Base-by-base conservation (phyloP, 2,329 filamentous ascomycete genomes). In the Calonectria ilicicola region DNA sequence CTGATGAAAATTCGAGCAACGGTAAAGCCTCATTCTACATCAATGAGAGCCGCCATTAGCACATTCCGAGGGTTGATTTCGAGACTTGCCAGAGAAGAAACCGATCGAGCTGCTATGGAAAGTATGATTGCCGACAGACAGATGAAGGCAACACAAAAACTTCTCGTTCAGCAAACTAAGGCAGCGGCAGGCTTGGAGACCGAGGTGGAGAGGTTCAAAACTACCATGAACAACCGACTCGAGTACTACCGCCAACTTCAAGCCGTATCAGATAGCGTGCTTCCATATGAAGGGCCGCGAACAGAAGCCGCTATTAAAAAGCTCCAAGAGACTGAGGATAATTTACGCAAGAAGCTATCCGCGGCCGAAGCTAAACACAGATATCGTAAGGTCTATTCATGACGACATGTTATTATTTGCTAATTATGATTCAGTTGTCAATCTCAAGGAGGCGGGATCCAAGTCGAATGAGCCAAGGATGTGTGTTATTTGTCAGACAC, bases 211-310 rank as follows among this genome's bases (percentile, higher is more conserved):
- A 85, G 91, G 32, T 97, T 98, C 81, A 93, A 91, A 32, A 87
- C 88, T 19, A 91, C 93, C 0, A 96, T 98, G 91, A 98, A 98
- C 79, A 88, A 92, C 44, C 92, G 97, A 17, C 85, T 98, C 0
- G 95, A 97, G 70, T 98, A 95, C 81, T 98, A 98, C 81, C 92
- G 93, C 6, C 95, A 98, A 80, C 88, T 98, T 14, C 97, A 98
- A 81, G 90, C 91, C 29, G 92, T 98, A n/a, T 98, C 96, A 0
- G 96, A 98, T 80, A 94, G 91, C 21, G 95, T 98, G 0, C 89
- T 91, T 6, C 92, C 93, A 1, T 94, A 94, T 69, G 92, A 95
- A 69, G 92, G 93, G 14, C 79, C 90, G 15, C 86, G 86, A 2
- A 85, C 93, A 14, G 89, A 93, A 51, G 82, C 85, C 14, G 79